Percentiles rank a stretch among this genome's conserved stretches.
These are phyloP conservation scores for Chamaenerion angustifolium DNA, from an alignment of 345 rosid genomes.

Conservation along the genomic window DNA sequence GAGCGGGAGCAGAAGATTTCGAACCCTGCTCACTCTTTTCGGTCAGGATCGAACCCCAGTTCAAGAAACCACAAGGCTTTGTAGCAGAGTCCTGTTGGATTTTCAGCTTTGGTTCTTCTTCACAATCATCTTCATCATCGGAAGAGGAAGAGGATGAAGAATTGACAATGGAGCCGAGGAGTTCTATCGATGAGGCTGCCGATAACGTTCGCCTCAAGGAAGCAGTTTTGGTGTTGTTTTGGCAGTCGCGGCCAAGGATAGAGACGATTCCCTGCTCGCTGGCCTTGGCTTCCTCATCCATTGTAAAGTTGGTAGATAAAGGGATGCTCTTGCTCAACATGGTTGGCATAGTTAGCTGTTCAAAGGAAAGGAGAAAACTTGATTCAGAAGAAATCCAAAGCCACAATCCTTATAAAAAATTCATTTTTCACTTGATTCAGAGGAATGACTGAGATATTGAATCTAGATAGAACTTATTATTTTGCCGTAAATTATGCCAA, in stretches of 20 bases:
- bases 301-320: slow-evolving; percentile 32
- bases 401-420: too few species aligned
- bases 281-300: slow-evolving; percentile 21
- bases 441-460: too few species aligned
- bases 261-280: slow-evolving; percentile 65
- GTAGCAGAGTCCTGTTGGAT: slow-evolving; percentile 12
- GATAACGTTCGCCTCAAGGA: slow-evolving; percentile 70
- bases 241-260: slow-evolving; percentile 41
- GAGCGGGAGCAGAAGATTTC: slow-evolving; percentile 21
- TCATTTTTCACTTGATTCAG: too few species aligned
- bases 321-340: slow-evolving; percentile 29
- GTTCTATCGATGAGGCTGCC: slow-evolving; percentile 54
- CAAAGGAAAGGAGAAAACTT: not conserved
- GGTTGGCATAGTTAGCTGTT: slow-evolving; percentile 25
- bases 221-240: slow-evolving; percentile 18
- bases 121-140: slow-evolving; percentile 14
- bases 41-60: slow-evolving; percentile 47
- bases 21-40: slow-evolving; percentile 26
- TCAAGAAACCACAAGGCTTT: slow-evolving; percentile 25
- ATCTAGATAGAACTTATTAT: too few species aligned
- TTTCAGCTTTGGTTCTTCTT: slow-evolving; percentile 16
- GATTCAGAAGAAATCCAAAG: too few species aligned
- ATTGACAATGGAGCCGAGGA: slow-evolving; percentile 14
- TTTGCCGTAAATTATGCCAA: too few species aligned
- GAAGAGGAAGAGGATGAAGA: slow-evolving; percentile 16